phyloP scores from a whole-genome alignment of 495 filamentous ascomycete genomes.

The Thermothielavioides terrestris region DNA sequence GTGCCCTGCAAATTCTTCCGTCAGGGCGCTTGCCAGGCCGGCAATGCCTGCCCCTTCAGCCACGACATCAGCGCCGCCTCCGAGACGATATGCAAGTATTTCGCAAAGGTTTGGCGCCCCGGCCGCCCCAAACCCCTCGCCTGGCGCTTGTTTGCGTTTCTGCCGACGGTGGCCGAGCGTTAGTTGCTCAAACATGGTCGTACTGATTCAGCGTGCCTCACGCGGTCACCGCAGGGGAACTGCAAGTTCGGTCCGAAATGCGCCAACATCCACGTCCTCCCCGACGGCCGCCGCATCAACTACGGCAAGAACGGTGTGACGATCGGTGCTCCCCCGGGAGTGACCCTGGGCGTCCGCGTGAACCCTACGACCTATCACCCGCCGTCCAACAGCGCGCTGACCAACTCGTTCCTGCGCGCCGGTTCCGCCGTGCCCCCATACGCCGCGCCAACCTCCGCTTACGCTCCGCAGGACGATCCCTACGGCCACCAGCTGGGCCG shows the following conservation, averaged over 20 bases:
- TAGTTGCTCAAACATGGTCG: constrained; percentile 1
- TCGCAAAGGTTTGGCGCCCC: constrained; percentile 68
- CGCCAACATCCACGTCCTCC: constrained; percentile 88
- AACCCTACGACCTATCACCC: constrained; percentile 49
- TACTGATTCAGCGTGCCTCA: constrained; percentile 30
- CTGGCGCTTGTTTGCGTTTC: background rate
- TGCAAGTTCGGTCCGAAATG: constrained; percentile 99
- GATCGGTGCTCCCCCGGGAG: constrained; percentile 32
- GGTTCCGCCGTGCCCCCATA: no score
- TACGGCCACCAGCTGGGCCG: constrained; percentile 36
- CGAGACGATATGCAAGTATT: constrained; percentile 94
- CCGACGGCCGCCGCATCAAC: constrained; percentile 87
- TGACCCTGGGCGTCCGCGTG: constrained; percentile 63
- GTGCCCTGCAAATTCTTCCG: constrained; percentile 99
- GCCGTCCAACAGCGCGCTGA: constrained; percentile 61
- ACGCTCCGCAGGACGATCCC: constrained; percentile 35
- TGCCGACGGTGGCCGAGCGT: constrained; percentile 6
- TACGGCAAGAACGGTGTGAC: constrained; percentile 49
- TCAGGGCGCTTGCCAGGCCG: constrained; percentile 92
- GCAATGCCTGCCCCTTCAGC: constrained; percentile 89
- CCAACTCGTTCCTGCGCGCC: no score
- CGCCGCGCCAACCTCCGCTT: constrained; percentile 26
- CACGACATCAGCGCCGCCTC: constrained; percentile 74
- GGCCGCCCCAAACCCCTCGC: background rate
- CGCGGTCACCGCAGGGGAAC: constrained; percentile 66